These are phyloP conservation scores for Nitzschia sp. DNA, from an alignment of 108 stramenopile species.

Conservation along the genomic window DNA sequence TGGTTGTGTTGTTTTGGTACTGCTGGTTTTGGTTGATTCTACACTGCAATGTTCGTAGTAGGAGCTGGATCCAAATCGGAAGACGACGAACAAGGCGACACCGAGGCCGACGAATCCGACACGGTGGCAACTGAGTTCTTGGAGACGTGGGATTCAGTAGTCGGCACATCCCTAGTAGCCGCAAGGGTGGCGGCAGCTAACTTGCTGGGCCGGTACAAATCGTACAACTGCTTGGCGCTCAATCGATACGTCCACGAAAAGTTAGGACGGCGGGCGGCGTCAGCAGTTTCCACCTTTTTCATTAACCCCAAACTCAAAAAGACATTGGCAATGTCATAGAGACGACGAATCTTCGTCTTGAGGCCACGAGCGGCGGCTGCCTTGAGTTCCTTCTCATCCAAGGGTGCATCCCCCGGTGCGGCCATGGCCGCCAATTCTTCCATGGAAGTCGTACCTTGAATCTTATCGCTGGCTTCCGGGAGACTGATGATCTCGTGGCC, in stretches of 20 bases:
- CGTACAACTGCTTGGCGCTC: constrained; percentile 39
- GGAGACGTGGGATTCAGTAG: neutral
- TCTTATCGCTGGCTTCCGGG: constrained; percentile 75
- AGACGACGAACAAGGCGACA: neutral
- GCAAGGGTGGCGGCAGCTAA: neutral
- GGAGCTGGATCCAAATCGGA: neutral
- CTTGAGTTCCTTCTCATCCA: constrained; percentile 21
- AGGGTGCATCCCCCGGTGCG: constrained; percentile 18
- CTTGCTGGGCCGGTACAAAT: constrained; percentile 11
- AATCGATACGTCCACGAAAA: constrained; percentile 64
- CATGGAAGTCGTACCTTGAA: constrained; percentile 60
- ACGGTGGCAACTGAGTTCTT: neutral
- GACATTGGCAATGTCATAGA: constrained; percentile 98
- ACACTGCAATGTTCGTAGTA: too few species aligned
- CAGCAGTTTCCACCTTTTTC: constrained; percentile 60
- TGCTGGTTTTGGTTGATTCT: too few species aligned
- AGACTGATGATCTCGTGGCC: constrained; percentile 59
- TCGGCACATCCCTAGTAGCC: neutral
- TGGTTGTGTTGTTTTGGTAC: too few species aligned
- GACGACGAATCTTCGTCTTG: constrained; percentile 94
- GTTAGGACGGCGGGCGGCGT: constrained; percentile 47
- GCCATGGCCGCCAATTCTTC: constrained; percentile 30
- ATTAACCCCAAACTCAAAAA: constrained; percentile 76
- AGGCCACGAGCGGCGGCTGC: constrained; percentile 52
- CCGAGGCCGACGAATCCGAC: neutral